Evolutionary conservation across 106 monocot species (phyloP).

Genomic region (Apostasia ramifera): DNA sequence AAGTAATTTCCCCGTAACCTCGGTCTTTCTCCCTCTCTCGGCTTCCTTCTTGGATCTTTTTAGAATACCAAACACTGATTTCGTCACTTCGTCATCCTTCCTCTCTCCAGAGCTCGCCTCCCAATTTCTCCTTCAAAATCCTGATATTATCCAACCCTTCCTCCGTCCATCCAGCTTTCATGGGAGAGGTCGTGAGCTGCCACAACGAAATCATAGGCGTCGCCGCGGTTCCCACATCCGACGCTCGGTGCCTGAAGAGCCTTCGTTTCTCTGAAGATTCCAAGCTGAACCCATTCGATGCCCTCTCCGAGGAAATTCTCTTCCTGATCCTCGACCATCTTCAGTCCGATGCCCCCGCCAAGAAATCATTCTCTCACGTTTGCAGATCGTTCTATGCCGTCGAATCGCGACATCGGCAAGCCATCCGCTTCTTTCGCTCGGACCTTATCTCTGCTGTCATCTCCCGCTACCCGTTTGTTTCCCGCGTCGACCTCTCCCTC

Average conservation of each 20-base stretch:
- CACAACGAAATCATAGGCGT: neutral
- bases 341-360: conserved; percentile 17
- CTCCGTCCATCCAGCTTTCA: neutral
- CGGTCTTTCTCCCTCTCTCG: no score
- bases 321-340: conserved; percentile 51
- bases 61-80: no score
- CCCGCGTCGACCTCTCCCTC: conserved; percentile 52
- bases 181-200: neutral
- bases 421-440: conserved; percentile 40
- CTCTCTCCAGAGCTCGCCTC: no score
- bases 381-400: conserved; percentile 35
- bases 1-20: no score
- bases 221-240: neutral
- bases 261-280: neutral
- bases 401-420: conserved; percentile 64
- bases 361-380: conserved; percentile 55
- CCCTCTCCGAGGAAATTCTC: conserved; percentile 53
- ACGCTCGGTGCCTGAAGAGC: neutral
- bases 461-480: conserved; percentile 35
- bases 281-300: conserved; percentile 22
- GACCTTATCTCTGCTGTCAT: conserved; percentile 43
- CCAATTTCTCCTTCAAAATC: neutral
- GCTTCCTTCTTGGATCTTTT: no score
- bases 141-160: neutral
- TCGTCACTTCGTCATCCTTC: no score